Evolutionary conservation across 2,329 filamentous ascomycete genomes (phyloP), one percentile per base, ranked within the genome.

Genomic region (Cercospora beticola): DNA sequence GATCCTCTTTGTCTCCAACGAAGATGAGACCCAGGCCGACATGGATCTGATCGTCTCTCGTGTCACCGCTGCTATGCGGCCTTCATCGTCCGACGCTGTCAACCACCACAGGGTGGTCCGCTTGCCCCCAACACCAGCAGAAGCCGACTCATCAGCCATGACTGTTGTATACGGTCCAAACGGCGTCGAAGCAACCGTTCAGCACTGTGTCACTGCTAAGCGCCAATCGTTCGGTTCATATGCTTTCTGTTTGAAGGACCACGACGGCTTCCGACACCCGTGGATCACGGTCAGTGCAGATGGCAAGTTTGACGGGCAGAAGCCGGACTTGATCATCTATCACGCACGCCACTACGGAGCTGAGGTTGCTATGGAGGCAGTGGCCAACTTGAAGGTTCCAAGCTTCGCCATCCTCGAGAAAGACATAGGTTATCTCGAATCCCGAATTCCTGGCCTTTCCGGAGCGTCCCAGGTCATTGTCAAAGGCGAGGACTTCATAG

Each of bases 131-230:
- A 71, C 72, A 14, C 70, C 71, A 14, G 68, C 68, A n/a, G 69
- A 68, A 14, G 70, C 70, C 58, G 59, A 18, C 14, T 60, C 65
- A 7, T 46, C 70, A 6, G 68, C 69, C 14, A 62, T 68, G 12
- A 67, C 69, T 21, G 66, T 70, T 31, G 67, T 74, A 28, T 65
- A 49, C 65, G 64, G 66, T 30, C 49, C 69, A 6, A 62, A 69
- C 59, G 68, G 64, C 9, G 54, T 72, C 36, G 64, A 68, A 18
- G 68, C 73, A 16, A 68, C 66, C 5, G 57, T 74, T 16, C 67
- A 74, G 64, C 73, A 73, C 43, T 75, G 74, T 54, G 61, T 74
- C 31, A 66, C 62, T 21, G 70, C 67, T 9, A 66, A 70, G 52
- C 49, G 26, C n/a, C 67, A 62, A 16, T 62, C 60, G 21, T 49